These are phyloP conservation scores for Pseudogymnoascus sp. DNA, from an alignment of 2,329 filamentous ascomycete genomes.

Conservation along the genomic window DNA sequence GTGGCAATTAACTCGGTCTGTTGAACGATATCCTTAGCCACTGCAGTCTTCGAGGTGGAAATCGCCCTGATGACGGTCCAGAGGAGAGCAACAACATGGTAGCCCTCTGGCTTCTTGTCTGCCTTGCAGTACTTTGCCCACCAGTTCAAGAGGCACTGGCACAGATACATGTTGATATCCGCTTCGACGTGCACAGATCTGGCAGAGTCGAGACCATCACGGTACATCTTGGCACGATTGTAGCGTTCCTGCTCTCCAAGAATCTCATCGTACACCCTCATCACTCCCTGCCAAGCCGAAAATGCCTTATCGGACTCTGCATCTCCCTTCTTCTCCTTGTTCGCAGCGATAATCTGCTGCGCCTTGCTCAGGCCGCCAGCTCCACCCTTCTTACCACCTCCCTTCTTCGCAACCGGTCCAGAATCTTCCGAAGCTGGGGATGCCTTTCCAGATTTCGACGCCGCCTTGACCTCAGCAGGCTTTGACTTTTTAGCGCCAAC, in stretches of 20 bases:
- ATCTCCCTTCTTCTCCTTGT: slow-evolving; percentile 24
- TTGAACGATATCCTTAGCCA: slow-evolving; percentile 35
- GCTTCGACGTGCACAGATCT: slow-evolving; percentile 25
- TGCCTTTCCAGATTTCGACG: slow-evolving; percentile 21
- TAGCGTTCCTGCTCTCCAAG: slow-evolving; percentile 26
- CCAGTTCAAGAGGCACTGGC: slow-evolving; percentile 40
- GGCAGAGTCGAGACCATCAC: slow-evolving; percentile 24
- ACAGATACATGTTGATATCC: slow-evolving; percentile 36
- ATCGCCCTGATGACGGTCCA: slow-evolving; percentile 37
- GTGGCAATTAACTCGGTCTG: slow-evolving; percentile 28
- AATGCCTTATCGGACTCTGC: slow-evolving; percentile 27
- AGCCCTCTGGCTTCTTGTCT: slow-evolving; percentile 26
- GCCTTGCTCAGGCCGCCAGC: slow-evolving; percentile 29
- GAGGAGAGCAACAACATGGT: slow-evolving; percentile 38
- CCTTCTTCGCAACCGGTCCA: slow-evolving; percentile 22
- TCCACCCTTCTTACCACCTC: slow-evolving; percentile 33
- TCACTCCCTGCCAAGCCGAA: slow-evolving; percentile 24
- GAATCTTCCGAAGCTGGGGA: slow-evolving; percentile 10
- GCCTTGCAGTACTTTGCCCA: slow-evolving; percentile 37
- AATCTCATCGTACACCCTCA: slow-evolving; percentile 24
- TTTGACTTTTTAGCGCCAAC: slow-evolving; percentile 30
- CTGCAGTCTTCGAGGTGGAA: slow-evolving; percentile 28
- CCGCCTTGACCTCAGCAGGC: slow-evolving; percentile 21
- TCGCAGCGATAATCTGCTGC: slow-evolving; percentile 28
- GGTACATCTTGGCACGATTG: slow-evolving; percentile 22